Conservation (phyloP, 108 stramenopile genomes). For the Epithemia pelagica region DNA sequence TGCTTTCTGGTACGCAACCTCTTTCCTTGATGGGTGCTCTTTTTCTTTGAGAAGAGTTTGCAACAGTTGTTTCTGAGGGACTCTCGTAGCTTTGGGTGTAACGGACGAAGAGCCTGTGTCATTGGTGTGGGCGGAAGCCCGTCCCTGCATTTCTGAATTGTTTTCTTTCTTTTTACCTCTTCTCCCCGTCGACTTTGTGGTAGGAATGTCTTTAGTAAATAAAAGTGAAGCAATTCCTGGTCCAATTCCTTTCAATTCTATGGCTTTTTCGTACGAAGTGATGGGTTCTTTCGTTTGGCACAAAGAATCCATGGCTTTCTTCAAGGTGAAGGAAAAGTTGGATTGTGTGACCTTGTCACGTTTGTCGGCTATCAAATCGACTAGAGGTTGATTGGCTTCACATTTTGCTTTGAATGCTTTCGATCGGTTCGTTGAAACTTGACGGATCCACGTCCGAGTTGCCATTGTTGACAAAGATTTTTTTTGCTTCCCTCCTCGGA, state of each 20-base stretch:
- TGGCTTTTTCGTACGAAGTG: conserved; percentile 27
- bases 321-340: conserved; percentile 21
- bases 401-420: conserved; percentile 27
- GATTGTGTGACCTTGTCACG: not conserved
- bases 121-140: too few relatives aligned
- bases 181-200: too few relatives aligned
- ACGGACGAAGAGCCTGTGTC: too few relatives aligned
- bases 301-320: conserved; percentile 28
- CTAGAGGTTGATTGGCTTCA: conserved; percentile 30
- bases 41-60: not conserved
- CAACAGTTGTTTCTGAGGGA: not conserved
- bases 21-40: conserved; percentile 17
- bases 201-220: conserved; percentile 6
- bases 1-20: conserved; percentile 32
- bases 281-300: conserved; percentile 22
- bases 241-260: conserved; percentile 34
- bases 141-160: too few relatives aligned
- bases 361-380: conserved; percentile 25
- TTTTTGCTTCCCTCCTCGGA: too few relatives aligned
- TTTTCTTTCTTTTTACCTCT: too few relatives aligned
- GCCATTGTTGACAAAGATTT: too few relatives aligned
- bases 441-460: too few relatives aligned
- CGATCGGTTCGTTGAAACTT: too few relatives aligned
- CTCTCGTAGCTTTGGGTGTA: conserved; percentile 5
- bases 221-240: conserved; percentile 24